Percentiles rank a stretch among this genome's conserved stretches.
Evolutionary conservation across 352 stramenopile genomes (phyloP).

Genomic region (Phytopythium boreale): DNA sequence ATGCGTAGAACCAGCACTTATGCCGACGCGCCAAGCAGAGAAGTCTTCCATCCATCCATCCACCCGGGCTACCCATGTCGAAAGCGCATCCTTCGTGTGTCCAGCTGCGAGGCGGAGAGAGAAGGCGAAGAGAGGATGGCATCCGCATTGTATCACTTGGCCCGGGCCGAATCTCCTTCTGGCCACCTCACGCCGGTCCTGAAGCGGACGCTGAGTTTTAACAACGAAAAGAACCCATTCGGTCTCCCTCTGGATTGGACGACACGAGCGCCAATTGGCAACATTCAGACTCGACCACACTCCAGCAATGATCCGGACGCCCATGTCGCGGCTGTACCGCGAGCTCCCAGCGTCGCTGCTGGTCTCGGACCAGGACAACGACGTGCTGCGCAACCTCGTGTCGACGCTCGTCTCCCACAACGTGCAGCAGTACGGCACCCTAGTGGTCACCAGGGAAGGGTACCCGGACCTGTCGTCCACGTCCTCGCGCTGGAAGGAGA

Average conservation of each 20-base stretch:
- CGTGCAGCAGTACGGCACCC: conserved; percentile 22
- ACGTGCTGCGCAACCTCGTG: conserved; percentile 20
- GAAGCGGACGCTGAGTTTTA: background rate
- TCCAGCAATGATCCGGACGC: background rate
- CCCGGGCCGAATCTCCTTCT: background rate
- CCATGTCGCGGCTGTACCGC: background rate
- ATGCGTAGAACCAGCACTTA: too few species aligned
- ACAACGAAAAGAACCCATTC: too few species aligned
- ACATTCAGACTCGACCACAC: background rate
- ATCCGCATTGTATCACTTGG: background rate
- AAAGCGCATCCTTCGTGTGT: background rate
- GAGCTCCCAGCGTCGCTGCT: conserved; percentile 19
- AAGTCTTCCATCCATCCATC: too few species aligned
- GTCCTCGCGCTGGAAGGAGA: conserved; percentile 15
- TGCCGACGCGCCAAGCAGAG: too few species aligned
- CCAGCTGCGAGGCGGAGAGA: background rate
- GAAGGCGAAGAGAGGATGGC: background rate
- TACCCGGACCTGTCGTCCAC: conserved; percentile 15
- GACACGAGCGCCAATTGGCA: background rate
- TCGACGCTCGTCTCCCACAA: conserved; percentile 28
- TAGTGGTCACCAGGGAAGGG: conserved; percentile 25
- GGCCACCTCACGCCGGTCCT: background rate
- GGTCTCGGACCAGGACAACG: conserved; percentile 20
- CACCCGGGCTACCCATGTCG: too few species aligned
- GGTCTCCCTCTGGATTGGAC: too few species aligned